A percentile compares a stretch with the other conserved stretches of the same genome.
Evolutionary conservation across 495 filamentous ascomycete genomes (phyloP).

Genomic region (Penicillium subrubescens): DNA sequence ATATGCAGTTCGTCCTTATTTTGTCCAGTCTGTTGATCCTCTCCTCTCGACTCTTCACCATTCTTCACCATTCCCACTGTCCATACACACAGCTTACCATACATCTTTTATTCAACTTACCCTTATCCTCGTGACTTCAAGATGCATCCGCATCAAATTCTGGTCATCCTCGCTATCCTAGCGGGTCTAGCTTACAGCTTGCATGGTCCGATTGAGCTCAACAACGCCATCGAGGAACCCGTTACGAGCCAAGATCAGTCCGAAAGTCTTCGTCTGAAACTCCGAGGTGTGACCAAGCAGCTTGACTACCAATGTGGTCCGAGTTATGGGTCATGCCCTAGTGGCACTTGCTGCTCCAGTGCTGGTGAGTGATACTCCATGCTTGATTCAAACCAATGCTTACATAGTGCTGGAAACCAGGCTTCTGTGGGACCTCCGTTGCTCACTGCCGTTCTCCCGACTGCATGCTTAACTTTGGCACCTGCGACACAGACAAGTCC

Average conservation of each 20-base stretch:
- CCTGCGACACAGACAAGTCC: slow-evolving; percentile 67
- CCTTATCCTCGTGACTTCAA: slow-evolving; percentile 19
- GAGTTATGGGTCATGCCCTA: slow-evolving; percentile 51
- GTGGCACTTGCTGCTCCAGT: slow-evolving; percentile 64
- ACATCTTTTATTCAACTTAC: slow-evolving; percentile 24
- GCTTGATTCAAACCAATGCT: slow-evolving; percentile 3
- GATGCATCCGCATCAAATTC: slow-evolving; percentile 29
- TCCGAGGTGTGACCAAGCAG: slow-evolving; percentile 20
- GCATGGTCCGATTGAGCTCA: neutral
- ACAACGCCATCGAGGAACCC: slow-evolving; percentile 1
- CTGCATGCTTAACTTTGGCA: slow-evolving; percentile 69
- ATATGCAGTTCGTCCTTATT: neutral
- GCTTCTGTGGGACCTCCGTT: slow-evolving; percentile 61
- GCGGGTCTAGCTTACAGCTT: slow-evolving; percentile 5
- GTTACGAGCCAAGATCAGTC: neutral
- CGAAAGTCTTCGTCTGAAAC: slow-evolving; percentile 8
- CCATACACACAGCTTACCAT: slow-evolving; percentile 26
- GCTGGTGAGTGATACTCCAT: slow-evolving; percentile 51
- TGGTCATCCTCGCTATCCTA: slow-evolving; percentile 15
- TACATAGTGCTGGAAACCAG: slow-evolving; percentile 20
- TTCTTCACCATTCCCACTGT: slow-evolving; percentile 1
- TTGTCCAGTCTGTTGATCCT: neutral
- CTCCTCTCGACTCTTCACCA: slow-evolving; percentile 4
- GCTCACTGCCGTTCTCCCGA: slow-evolving; percentile 70
- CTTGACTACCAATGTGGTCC: slow-evolving; percentile 42